Evolutionary conservation across 176 grass and related monocot genomes (phyloP).

Genomic region (bread wheat (Triticum aestivum)): DNA sequence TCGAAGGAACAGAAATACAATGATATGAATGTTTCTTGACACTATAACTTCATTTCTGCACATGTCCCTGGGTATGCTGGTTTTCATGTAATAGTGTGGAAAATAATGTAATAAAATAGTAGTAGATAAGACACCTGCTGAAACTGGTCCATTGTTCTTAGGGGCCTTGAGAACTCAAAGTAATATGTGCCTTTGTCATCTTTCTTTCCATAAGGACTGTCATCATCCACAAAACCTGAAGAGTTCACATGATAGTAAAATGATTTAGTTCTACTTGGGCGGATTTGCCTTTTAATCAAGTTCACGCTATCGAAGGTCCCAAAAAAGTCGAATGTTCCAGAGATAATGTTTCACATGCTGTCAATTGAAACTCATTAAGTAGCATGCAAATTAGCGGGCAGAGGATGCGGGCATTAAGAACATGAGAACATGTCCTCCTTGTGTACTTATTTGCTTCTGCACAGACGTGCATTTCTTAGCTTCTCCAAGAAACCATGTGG

Average conservation of each 20-base stretch:
- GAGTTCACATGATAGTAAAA: slow-evolving; percentile 21
- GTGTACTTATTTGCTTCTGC: slow-evolving; percentile 4
- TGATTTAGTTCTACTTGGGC: slow-evolving; percentile 19
- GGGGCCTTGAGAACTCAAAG: slow-evolving; percentile 92
- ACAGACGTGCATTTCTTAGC: not conserved
- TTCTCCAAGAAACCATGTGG: not conserved
- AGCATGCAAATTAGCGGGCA: not conserved
- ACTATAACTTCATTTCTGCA: not conserved
- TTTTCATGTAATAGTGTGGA: not conserved
- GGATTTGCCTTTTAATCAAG: slow-evolving; percentile 19
- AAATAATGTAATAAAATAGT: not conserved
- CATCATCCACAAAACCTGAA: slow-evolving; percentile 74
- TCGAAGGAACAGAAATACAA: not conserved
- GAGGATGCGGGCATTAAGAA: slow-evolving; percentile 16
- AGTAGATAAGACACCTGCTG: slow-evolving; percentile 61
- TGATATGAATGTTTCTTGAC: not conserved
- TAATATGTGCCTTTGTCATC: slow-evolving; percentile 89
- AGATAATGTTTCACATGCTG: slow-evolving; percentile 7
- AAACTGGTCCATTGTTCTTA: slow-evolving; percentile 95
- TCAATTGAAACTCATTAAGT: not conserved
- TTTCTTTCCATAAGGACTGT: slow-evolving; percentile 82
- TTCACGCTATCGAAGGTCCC: not conserved
- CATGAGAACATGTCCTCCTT: not conserved
- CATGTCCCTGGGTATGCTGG: slow-evolving; percentile 18
- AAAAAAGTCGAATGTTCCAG: slow-evolving; percentile 1